phyloP scores from a whole-genome alignment of 177 flowering plant species.

The Tripterygium wilfordii region DNA sequence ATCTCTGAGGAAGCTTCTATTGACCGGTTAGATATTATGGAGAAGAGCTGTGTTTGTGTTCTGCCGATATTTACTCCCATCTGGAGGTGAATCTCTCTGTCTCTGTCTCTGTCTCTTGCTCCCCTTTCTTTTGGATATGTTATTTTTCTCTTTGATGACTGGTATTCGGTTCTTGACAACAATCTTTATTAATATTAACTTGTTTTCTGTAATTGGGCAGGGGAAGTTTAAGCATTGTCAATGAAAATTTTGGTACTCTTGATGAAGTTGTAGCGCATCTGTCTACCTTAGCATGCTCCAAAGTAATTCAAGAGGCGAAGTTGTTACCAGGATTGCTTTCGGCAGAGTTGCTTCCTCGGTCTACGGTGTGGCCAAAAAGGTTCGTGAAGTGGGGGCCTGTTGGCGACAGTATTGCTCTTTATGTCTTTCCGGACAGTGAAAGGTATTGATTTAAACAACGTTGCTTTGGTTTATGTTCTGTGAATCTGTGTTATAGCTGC shows the following conservation, averaged over 20 bases:
- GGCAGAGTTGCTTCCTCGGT: slow-evolving; percentile 31
- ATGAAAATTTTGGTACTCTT: slow-evolving; percentile 11
- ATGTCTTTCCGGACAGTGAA: slow-evolving; percentile 42
- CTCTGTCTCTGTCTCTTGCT: background rate
- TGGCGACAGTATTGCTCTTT: slow-evolving; percentile 48
- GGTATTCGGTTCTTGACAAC: no score
- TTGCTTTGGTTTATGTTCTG: background rate
- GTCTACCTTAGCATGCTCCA: slow-evolving; percentile 50
- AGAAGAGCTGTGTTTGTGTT: slow-evolving; percentile 10
- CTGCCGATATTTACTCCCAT: slow-evolving; percentile 39
- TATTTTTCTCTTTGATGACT: no score
- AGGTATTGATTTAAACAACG: slow-evolving; percentile 24
- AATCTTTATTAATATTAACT: background rate
- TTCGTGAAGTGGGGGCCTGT: slow-evolving; percentile 37
- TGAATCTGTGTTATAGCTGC: background rate
- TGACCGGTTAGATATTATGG: slow-evolving; percentile 1
- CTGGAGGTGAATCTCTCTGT: slow-evolving; percentile 41
- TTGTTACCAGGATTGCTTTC: slow-evolving; percentile 31
- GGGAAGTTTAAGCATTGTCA: slow-evolving; percentile 36
- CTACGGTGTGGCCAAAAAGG: slow-evolving; percentile 51
- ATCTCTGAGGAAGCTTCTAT: background rate
- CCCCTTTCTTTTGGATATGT: background rate
- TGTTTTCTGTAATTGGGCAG: slow-evolving; percentile 43
- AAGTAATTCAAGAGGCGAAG: slow-evolving; percentile 35
- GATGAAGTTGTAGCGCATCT: slow-evolving; percentile 48